These are phyloP conservation scores for Hemileia vastatrix DNA, from an alignment of 1,284 basidiomycete species.

Conservation along the genomic window DNA sequence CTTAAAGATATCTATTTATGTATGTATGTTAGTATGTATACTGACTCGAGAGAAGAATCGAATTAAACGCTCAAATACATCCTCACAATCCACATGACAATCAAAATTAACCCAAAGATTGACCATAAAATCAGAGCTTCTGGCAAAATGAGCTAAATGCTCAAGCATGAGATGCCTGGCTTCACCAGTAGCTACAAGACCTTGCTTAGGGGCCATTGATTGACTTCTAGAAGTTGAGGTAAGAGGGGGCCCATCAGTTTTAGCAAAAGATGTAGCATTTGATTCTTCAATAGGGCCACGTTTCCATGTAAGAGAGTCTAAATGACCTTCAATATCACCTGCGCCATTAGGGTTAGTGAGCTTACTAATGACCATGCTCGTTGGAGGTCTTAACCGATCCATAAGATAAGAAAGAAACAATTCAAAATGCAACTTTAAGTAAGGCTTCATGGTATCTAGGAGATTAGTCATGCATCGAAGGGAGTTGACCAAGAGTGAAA, in stretches of 20 bases:
- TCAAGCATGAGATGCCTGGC: slow-evolving; percentile 84
- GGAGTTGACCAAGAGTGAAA: slow-evolving; percentile 64
- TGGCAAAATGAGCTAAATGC: slow-evolving; percentile 68
- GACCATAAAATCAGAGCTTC: slow-evolving; percentile 75
- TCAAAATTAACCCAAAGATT: slow-evolving; percentile 95
- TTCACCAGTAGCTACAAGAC: slow-evolving; percentile 53
- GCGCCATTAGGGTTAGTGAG: slow-evolving; percentile 25
- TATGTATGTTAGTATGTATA: slow-evolving; percentile 15
- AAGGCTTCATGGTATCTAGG: slow-evolving; percentile 73
- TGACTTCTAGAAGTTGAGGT: slow-evolving; percentile 48
- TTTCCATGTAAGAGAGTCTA: slow-evolving; percentile 36
- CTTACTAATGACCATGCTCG: slow-evolving; percentile 35
- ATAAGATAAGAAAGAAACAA: slow-evolving; percentile 87
- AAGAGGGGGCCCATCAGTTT: slow-evolving; percentile 42
- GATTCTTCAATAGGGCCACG: slow-evolving; percentile 10
- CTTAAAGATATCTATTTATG: slow-evolving; percentile 8
- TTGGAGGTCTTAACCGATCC: slow-evolving; percentile 59
- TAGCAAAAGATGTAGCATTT: slow-evolving; percentile 24
- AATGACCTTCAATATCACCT: slow-evolving; percentile 34
- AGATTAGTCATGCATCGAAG: slow-evolving; percentile 78
- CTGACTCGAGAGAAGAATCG: slow-evolving; percentile 60
- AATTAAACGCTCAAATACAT: slow-evolving; percentile 83
- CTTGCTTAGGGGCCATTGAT: slow-evolving; percentile 47
- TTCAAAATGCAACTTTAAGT: slow-evolving; percentile 93
- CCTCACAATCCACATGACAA: slow-evolving; percentile 91